Evolutionary conservation across 306 rosid species (phyloP).

Genomic region (Sesbania bispinosa): DNA sequence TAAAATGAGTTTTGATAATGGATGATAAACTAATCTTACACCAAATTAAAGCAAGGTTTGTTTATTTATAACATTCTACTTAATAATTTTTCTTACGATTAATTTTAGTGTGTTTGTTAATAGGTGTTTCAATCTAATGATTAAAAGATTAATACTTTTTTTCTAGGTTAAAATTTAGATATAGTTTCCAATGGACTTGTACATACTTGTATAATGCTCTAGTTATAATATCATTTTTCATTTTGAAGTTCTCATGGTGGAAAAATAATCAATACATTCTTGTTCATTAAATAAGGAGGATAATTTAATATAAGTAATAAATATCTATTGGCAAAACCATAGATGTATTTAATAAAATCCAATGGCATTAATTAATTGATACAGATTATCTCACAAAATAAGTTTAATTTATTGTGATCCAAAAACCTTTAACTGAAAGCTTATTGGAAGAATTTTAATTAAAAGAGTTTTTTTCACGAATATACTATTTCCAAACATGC

Average conservation of each 20-base stretch:
- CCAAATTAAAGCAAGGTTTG: not conserved
- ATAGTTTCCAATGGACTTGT: not conserved
- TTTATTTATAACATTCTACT: not conserved
- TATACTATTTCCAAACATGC: no score
- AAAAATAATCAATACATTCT: no score
- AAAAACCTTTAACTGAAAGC: no score
- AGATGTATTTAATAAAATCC: not conserved
- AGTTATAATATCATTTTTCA: not conserved
- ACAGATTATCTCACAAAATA: no score
- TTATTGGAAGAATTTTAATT: no score
- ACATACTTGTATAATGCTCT: not conserved
- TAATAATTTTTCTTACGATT: not conserved
- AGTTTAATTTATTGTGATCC: no score
- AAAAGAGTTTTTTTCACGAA: no score
- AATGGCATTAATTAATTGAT: not conserved
- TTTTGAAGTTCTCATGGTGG: not conserved
- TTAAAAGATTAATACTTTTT: no score
- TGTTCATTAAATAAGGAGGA: no score
- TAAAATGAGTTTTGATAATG: not conserved
- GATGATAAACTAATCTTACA: not conserved
- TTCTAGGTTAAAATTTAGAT: not conserved
- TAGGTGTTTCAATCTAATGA: no score
- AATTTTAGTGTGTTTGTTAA: not conserved
- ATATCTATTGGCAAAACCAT: not conserved
- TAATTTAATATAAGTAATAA: no score